These are phyloP conservation scores for Stromatinia cepivora DNA, from an alignment of 2,329 filamentous ascomycete species.

Conservation along the genomic window DNA sequence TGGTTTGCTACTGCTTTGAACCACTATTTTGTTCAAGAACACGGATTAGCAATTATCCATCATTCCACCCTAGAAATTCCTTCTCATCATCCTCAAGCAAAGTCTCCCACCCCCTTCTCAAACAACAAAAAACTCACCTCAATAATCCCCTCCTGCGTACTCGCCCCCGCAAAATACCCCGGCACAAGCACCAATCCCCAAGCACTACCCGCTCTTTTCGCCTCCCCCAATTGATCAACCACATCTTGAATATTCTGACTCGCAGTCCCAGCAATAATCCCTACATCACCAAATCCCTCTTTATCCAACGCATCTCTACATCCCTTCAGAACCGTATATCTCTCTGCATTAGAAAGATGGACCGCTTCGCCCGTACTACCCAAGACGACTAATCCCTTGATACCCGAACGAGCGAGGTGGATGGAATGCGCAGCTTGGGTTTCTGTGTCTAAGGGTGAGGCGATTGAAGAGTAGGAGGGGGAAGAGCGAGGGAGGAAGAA, in stretches of 20 bases:
- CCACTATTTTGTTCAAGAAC: neutral
- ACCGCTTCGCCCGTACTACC: conserved; percentile 65
- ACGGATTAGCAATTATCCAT: conserved; percentile 38
- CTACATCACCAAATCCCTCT: conserved; percentile 57
- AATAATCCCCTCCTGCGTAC: conserved; percentile 58
- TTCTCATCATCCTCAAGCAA: too few relatives aligned
- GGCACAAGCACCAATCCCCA: conserved; percentile 65
- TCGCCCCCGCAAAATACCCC: conserved; percentile 62
- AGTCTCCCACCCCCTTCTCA: conserved; percentile 46
- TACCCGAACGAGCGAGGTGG: conserved; percentile 59
- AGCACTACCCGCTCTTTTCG: conserved; percentile 57
- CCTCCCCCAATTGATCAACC: conserved; percentile 50
- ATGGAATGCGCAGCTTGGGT: conserved; percentile 58
- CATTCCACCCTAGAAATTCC: too few relatives aligned
- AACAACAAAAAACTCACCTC: conserved; percentile 45
- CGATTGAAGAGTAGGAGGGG: conserved; percentile 33
- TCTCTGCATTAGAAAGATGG: conserved; percentile 57
- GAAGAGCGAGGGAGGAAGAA: conserved; percentile 51
- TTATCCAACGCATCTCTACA: conserved; percentile 56
- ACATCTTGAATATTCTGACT: conserved; percentile 58
- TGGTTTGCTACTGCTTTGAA: conserved; percentile 19
- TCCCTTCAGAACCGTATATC: conserved; percentile 53
- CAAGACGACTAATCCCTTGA: conserved; percentile 61
- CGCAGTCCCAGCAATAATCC: conserved; percentile 60
- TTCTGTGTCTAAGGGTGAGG: conserved; percentile 46